Base-by-base conservation (phyloP, 1,139 yeast species). In the Nakaseomyces uthaithaninus region DNA sequence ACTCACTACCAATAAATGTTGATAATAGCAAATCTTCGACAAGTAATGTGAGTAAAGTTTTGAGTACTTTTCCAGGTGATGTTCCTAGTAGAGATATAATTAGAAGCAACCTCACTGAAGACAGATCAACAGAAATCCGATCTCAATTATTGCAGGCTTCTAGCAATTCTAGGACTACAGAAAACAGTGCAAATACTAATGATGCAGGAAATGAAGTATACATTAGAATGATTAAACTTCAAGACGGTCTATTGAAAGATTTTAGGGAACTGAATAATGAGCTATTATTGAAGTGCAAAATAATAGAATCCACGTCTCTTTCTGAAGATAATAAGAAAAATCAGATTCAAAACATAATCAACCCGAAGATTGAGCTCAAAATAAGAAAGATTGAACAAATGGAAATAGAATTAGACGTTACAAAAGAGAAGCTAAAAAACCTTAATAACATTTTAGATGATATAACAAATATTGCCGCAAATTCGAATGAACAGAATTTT, bases 261-360 rank as follows among this genome's bases (percentile, higher is more conserved):
- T 20, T 12, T 14, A 31, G 20, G 11, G 41, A 41, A 22, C 54
- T 54, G 43, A 39, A 52, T 9, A 36, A 38, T 14, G 33, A 49
- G 7, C 41, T 59, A 27, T 33, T 42, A n/a, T 42, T 46, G 16
- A 59, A 57, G 44, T 57, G 62, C 39, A 42, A 41, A 7, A 47
- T 57, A 5, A 45, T 59, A 30, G 61, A 56, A 41, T 57, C 63
- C 1, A 56, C 63, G 3, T 54, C 61, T 2, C 38, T 59, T 17
- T 57, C 62, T n/a, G 60, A 57, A 39, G 62, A 54, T 42, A 48
- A 50, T 15, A 58, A 60, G 39, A 46, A 42, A 20, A 26, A 38
- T 2, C 46, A 48, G 37, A 33, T 56, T 12, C 39, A 36, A 5
- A 40, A 46, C 17, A 46, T 45, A 11, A 48, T 59, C 5, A 48